These are phyloP conservation scores for Aspergillus diversus DNA, from an alignment of 495 filamentous ascomycete species.

Conservation along the genomic window DNA sequence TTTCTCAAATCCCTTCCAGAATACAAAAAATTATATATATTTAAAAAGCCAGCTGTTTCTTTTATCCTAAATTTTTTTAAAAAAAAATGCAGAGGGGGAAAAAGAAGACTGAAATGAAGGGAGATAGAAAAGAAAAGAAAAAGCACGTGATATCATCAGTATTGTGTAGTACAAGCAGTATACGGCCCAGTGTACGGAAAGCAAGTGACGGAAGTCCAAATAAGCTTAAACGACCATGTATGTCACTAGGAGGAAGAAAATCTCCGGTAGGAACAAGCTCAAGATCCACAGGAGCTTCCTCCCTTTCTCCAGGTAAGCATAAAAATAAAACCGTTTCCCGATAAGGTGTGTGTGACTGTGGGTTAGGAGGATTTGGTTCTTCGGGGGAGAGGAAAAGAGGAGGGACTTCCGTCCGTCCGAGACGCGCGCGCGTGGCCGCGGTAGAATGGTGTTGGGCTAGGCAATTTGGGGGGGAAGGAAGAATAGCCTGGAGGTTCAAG, in stretches of 20 bases:
- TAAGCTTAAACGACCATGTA: conserved; percentile 21
- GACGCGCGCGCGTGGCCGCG: conserved; percentile 10
- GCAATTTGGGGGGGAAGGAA: not conserved
- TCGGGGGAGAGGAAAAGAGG: conserved; percentile 17
- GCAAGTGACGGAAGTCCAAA: conserved; percentile 25
- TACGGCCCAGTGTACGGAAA: conserved; percentile 13
- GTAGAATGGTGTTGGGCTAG: not conserved
- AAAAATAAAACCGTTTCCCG: not conserved
- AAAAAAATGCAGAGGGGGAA: not conserved
- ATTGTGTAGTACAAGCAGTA: conserved; percentile 8
- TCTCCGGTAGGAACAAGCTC: conserved; percentile 7
- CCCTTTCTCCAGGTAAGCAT: not conserved
- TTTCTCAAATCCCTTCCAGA: not conserved
- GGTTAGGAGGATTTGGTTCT: conserved; percentile 15
- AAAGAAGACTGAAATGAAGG: not conserved
- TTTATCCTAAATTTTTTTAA: not conserved
- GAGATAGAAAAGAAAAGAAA: conserved; percentile 1
- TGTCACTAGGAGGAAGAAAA: too few species aligned
- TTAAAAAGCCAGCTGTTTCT: not conserved
- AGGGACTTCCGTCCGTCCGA: conserved; percentile 33
- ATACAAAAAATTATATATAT: not conserved
- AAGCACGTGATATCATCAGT: not conserved
- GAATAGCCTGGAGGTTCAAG: not conserved
- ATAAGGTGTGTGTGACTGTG: conserved; percentile 1
- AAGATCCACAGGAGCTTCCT: conserved; percentile 20